A percentile compares a stretch with the other conserved stretches of the same genome.
These are phyloP conservation scores for Didymella segeticola DNA, from an alignment of 2,329 filamentous ascomycete genomes.

Conservation along the genomic window DNA sequence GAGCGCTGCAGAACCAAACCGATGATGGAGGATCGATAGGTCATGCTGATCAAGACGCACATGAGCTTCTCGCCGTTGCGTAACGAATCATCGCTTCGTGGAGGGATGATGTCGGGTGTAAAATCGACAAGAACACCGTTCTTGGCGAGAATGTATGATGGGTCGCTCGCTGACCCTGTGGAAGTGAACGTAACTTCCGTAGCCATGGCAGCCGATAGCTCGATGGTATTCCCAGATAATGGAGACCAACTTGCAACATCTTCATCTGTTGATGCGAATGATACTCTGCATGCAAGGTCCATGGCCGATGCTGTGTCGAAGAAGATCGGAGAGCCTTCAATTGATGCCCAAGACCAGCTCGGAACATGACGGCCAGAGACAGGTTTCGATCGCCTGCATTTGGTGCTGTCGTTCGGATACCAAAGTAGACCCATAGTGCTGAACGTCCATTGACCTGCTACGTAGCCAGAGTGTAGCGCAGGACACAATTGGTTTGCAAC, in stretches of 20 bases:
- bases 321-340: slow-evolving; percentile 45
- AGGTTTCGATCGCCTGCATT: slow-evolving; percentile 33
- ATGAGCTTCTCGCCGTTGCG: slow-evolving; percentile 39
- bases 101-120: slow-evolving; percentile 39
- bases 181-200: slow-evolving; percentile 37
- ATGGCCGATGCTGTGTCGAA: slow-evolving; percentile 47
- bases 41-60: slow-evolving; percentile 46
- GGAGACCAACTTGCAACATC: slow-evolving; percentile 40
- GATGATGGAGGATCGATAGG: slow-evolving; percentile 45
- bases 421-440: slow-evolving; percentile 44
- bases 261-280: slow-evolving; percentile 33
- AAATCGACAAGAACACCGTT: slow-evolving; percentile 44
- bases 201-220: slow-evolving; percentile 44
- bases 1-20: slow-evolving; percentile 40
- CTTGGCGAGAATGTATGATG: slow-evolving; percentile 33
- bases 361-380: slow-evolving; percentile 32
- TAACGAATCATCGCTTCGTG: slow-evolving; percentile 35
- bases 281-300: slow-evolving; percentile 44
- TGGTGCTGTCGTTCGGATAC: slow-evolving; percentile 42
- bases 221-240: slow-evolving; percentile 35
- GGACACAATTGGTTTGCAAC: slow-evolving; percentile 39
- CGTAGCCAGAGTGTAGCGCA: slow-evolving; percentile 40
- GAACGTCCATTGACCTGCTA: slow-evolving; percentile 48
- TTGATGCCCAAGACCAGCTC: slow-evolving; percentile 48
- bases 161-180: slow-evolving; percentile 9